Evolutionary conservation across 176 grass and related monocot genomes (phyloP).

Genomic region (Themeda triandra): DNA sequence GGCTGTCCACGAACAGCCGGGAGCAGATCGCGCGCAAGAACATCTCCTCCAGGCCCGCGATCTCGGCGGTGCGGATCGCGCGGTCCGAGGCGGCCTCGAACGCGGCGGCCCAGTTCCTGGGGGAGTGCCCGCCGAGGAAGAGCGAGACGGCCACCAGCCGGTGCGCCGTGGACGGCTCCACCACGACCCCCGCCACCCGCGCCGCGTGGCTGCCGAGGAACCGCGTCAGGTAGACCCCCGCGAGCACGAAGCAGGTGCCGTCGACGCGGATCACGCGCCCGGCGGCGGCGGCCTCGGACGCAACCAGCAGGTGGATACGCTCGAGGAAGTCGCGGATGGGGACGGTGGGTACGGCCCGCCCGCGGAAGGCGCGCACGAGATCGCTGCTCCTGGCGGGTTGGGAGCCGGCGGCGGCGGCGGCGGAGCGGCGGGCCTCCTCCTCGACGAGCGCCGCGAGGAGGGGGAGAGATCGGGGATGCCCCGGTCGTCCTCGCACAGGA

Average conservation of each 20-base stretch:
- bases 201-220: not conserved
- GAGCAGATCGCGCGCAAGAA: slow-evolving; percentile 1
- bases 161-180: slow-evolving; percentile 3
- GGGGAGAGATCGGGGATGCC: not conserved
- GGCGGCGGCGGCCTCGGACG: not conserved
- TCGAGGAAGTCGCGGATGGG: not conserved
- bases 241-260: not conserved
- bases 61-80: not conserved
- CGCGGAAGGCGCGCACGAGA: slow-evolving; percentile 3
- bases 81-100: not conserved
- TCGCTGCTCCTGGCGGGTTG: not conserved
- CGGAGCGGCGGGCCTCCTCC: not conserved
- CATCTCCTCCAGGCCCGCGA: not conserved
- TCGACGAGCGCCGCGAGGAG: not conserved
- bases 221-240: not conserved
- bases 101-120: not conserved
- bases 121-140: not conserved
- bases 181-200: not conserved
- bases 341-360: not conserved
- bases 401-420: slow-evolving; percentile 1
- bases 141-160: not conserved
- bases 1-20: not conserved
- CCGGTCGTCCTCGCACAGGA: not conserved
- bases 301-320: not conserved
- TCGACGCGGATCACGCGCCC: not conserved